phyloP scores from a whole-genome alignment of 192 early-diverging fungal genomes.

The Coemansia sp. region DNA sequence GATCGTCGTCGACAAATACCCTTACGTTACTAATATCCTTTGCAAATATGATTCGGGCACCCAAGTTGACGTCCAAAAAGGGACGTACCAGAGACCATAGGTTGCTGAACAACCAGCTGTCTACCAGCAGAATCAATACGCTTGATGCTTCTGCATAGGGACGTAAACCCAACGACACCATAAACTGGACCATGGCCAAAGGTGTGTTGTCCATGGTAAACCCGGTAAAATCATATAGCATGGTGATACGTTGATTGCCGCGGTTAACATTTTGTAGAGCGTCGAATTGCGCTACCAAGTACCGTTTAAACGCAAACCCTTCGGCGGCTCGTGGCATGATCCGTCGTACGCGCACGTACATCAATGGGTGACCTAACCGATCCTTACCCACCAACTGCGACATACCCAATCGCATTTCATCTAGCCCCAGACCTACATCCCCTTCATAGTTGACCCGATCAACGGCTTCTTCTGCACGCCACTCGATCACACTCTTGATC shows the following conservation, averaged over 20 bases:
- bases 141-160: conserved; percentile 41
- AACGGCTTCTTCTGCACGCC: conserved; percentile 36
- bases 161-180: conserved; percentile 33
- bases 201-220: conserved; percentile 51
- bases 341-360: conserved; percentile 20
- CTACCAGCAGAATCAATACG: conserved; percentile 45
- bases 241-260: conserved; percentile 18
- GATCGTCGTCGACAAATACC: conserved; percentile 37
- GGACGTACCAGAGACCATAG: conserved; percentile 46
- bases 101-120: conserved; percentile 54
- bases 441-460: conserved; percentile 40
- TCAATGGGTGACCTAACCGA: conserved; percentile 28
- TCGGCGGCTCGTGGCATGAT: conserved; percentile 48
- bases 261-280: conserved; percentile 29
- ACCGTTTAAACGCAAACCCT: conserved; percentile 33
- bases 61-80: conserved; percentile 44
- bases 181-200: conserved; percentile 36
- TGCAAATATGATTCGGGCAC: conserved; percentile 48
- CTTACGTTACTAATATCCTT: conserved; percentile 37
- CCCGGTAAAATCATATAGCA: conserved; percentile 46
- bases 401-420: conserved; percentile 37
- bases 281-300: conserved; percentile 32
- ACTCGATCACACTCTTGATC: conserved; percentile 27
- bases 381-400: conserved; percentile 36
- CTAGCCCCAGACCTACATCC: conserved; percentile 19